Base-by-base conservation (phyloP, 768 basidiomycete genomes). In the Cyclocybe cylindracea region DNA sequence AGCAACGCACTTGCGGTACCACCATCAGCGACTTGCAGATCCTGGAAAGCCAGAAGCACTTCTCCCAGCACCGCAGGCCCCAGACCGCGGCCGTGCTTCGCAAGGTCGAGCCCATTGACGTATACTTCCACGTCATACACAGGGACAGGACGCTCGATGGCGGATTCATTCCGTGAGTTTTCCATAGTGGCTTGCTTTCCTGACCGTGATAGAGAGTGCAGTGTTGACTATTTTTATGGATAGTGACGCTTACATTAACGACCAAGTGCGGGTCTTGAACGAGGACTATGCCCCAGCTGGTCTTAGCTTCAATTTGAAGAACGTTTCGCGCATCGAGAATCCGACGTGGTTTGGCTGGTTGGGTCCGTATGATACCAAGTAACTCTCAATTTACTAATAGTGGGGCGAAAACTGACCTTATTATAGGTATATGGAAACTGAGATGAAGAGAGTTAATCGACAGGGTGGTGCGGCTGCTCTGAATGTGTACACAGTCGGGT, bases 241-340 rank as follows among this genome's bases (percentile, higher is more conserved):
- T 24, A 24, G 24, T 5, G 24, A 24, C 24, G 24, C 24, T 3
- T 24, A 24, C 24, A 24, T 79, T 48, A 32, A 46, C 6, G 56
- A 58, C 7, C 73, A 75, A 50, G 70, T 78, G 32, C 44, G 56
- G 32, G 71, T 67, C 9, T 56, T 78, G 60, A 78, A 78, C 61
- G 36, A 54, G 4, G 72, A 66, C 48, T 78, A 73, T 52, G 42
- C 57, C 11, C 36, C 39, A 36, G 58, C 65, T 10, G 73, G 72
- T 10, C 57, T 78, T 42, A 59, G 57, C 29, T 78, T 72, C 55
- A 55, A 36, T 3, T 67, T 76, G 11, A 68, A 60, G 6, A 53
- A 58, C n/a, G 69, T 69, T 8, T 65, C 62, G 24, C 24, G 37
- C 14, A 41, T 53, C 24, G 41, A 44, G 31, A 48, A 55, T 7